Evolutionary conservation across 1,284 basidiomycete species (phyloP).

Genomic region (Cronartium ribicola): DNA sequence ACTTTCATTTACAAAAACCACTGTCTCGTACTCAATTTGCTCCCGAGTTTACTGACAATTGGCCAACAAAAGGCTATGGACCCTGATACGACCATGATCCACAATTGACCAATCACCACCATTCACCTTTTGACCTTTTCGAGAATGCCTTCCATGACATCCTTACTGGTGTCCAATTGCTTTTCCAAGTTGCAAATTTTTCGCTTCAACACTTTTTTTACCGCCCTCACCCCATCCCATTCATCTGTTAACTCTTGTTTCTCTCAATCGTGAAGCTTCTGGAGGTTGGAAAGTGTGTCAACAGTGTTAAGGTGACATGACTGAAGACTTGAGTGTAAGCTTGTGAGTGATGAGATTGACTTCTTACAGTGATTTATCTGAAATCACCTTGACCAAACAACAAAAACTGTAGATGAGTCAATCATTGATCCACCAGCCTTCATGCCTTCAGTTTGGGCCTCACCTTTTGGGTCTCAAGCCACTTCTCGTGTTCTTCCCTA

Average conservation of each 20-base stretch:
- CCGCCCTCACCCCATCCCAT: conserved; percentile 30
- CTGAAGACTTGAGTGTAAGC: conserved; percentile 30
- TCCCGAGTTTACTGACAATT: background rate
- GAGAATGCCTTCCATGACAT: conserved; percentile 32
- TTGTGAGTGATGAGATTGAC: conserved; percentile 24
- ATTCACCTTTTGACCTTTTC: conserved; percentile 28
- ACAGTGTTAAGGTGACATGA: conserved; percentile 27
- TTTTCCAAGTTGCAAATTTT: conserved; percentile 32
- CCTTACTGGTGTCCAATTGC: conserved; percentile 24
- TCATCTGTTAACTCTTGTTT: conserved; percentile 30
- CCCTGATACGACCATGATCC: conserved; percentile 28
- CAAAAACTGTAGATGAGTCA: background rate
- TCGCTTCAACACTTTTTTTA: conserved; percentile 28
- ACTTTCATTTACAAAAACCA: too few species aligned
- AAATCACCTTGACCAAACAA: background rate
- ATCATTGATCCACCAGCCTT: background rate
- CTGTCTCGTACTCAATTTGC: conserved; percentile 2
- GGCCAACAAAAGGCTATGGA: conserved; percentile 20
- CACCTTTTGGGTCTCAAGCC: conserved; percentile 42
- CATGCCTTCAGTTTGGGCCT: background rate
- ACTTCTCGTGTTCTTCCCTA: conserved; percentile 33
- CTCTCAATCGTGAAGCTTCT: conserved; percentile 22
- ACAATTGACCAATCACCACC: conserved; percentile 37
- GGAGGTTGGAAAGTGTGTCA: conserved; percentile 31
- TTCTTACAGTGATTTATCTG: conserved; percentile 37